Percentiles rank a stretch among this genome's conserved stretches.
Evolutionary conservation across 495 filamentous ascomycete genomes (phyloP).

Genomic region (Talaromyces nanjingensis): DNA sequence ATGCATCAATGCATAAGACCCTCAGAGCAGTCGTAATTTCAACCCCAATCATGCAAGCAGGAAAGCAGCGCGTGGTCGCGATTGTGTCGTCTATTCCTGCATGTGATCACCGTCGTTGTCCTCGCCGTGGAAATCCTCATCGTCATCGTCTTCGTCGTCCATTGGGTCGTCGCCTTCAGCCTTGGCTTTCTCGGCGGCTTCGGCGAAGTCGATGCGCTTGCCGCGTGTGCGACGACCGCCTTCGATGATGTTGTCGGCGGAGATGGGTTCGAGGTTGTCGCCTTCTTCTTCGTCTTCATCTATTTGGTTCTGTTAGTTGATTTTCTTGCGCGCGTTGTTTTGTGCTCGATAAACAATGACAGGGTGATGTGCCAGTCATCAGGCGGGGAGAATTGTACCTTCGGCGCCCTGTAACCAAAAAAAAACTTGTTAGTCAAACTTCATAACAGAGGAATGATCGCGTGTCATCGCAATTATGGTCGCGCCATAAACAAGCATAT

Average conservation of each 20-base stretch:
- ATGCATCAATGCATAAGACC: background rate
- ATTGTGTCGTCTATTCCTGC: constrained; percentile 28
- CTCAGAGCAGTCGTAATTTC: background rate
- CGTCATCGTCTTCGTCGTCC: constrained; percentile 76
- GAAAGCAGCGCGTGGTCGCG: background rate
- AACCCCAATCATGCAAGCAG: background rate
- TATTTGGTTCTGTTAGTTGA: constrained; percentile 1
- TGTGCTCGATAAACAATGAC: background rate
- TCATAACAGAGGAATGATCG: background rate
- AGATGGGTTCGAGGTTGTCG: constrained; percentile 86
- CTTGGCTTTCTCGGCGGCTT: constrained; percentile 55
- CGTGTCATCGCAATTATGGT: background rate
- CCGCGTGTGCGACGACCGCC: constrained; percentile 79
- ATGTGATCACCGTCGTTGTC: constrained; percentile 35
- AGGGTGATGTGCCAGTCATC: background rate
- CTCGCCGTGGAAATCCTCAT: constrained; percentile 21
- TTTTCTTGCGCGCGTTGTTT: background rate
- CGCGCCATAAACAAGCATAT: constrained; percentile 11
- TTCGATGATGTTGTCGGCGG: constrained; percentile 74
- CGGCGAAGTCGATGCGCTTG: constrained; percentile 72
- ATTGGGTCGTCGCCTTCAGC: constrained; percentile 55
- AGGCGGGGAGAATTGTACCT: background rate
- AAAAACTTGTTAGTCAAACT: background rate
- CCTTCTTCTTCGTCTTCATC: constrained; percentile 64
- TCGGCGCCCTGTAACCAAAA: constrained; percentile 3